Evolutionary conservation across 2,329 filamentous ascomycete species (phyloP).

Genomic region (Botrytis tulipae): DNA sequence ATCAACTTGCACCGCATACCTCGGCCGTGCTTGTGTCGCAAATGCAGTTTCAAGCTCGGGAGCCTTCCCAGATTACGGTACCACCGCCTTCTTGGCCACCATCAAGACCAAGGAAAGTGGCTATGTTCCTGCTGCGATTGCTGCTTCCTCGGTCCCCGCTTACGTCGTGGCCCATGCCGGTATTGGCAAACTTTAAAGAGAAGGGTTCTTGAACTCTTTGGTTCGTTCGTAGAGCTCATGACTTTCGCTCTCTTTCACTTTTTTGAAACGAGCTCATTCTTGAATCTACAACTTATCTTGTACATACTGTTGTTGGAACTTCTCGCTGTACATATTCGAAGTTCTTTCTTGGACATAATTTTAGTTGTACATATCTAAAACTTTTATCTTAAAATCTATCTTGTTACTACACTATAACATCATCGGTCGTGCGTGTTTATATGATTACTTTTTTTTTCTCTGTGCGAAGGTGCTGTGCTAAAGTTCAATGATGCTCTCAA

Average conservation of each 20-base stretch:
- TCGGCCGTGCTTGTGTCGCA: conserved; percentile 22
- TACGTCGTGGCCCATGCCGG: conserved; percentile 15
- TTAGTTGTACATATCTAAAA: neutral
- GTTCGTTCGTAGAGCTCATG: neutral
- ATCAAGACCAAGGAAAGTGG: conserved; percentile 3
- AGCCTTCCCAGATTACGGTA: neutral
- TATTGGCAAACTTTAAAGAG: conserved; percentile 12
- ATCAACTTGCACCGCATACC: conserved; percentile 16
- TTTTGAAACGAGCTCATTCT: neutral
- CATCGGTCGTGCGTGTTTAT: neutral
- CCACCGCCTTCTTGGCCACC: neutral
- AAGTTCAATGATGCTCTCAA: neutral
- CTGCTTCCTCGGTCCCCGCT: conserved; percentile 6
- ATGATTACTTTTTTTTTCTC: neutral
- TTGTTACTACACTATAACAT: neutral
- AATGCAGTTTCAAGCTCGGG: conserved; percentile 22
- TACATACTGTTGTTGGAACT: neutral
- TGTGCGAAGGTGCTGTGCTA: neutral
- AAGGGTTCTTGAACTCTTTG: neutral
- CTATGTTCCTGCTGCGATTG: neutral
- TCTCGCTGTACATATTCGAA: neutral
- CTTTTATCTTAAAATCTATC: neutral
- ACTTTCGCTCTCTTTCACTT: neutral
- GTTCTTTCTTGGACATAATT: neutral
- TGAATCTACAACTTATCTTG: neutral